Conservation (phyloP, 768 basidiomycete species). For the Tricholoma terreum region DNA sequence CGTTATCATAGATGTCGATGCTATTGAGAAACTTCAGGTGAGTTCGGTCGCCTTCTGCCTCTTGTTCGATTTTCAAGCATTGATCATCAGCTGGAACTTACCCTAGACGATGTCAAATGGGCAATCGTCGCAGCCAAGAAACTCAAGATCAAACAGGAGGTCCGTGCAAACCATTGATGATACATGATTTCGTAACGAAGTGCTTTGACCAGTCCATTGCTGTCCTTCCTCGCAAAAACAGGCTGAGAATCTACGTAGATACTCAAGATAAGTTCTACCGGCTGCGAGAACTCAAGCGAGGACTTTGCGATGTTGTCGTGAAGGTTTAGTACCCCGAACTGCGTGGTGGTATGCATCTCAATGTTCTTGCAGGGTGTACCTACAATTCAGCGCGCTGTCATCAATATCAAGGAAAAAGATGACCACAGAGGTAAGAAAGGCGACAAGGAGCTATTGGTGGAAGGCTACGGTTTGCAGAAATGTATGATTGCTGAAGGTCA, state of each 20-base stretch:
- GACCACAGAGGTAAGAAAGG: conserved; percentile 77
- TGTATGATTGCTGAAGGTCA: conserved; percentile 97
- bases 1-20: conserved; percentile 85
- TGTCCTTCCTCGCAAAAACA: conserved; percentile 68
- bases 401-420: conserved; percentile 91
- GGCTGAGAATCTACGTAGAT: conserved; percentile 78
- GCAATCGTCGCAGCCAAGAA: conserved; percentile 85
- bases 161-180: conserved; percentile 21
- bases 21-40: conserved; percentile 87
- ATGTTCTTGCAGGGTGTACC: conserved; percentile 63
- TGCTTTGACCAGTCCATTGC: conserved; percentile 57
- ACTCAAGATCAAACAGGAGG: conserved; percentile 89
- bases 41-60: conserved; percentile 6
- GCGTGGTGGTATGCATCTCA: background rate
- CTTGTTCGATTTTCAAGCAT: background rate
- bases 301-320: conserved; percentile 82
- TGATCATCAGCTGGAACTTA: conserved; percentile 74
- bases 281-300: conserved; percentile 82
- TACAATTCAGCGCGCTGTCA: conserved; percentile 87
- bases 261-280: conserved; percentile 77
- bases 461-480: conserved; percentile 94
- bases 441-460: conserved; percentile 90
- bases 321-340: conserved; percentile 50
- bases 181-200: background rate
- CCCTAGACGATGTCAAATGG: conserved; percentile 90